These are phyloP conservation scores for Aphanomyces cochlioides DNA, from an alignment of 352 stramenopile species.

Conservation along the genomic window DNA sequence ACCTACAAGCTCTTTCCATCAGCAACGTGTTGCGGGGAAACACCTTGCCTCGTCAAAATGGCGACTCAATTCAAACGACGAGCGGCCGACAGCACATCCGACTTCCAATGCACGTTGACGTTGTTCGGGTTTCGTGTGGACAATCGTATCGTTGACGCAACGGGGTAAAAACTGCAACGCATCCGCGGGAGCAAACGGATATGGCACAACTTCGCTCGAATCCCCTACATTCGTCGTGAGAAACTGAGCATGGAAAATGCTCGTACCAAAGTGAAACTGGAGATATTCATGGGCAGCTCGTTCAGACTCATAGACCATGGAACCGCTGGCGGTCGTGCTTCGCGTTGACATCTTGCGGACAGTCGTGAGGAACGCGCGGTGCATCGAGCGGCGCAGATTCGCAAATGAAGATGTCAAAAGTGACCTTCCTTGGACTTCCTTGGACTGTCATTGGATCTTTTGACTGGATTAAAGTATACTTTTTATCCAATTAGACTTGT, in stretches of 20 bases:
- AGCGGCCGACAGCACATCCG: conserved; percentile 91
- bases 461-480: not conserved
- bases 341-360: conserved; percentile 34
- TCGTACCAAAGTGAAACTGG: conserved; percentile 86
- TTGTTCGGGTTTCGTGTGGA: conserved; percentile 40
- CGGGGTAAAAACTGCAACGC: conserved; percentile 84
- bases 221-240: conserved; percentile 40
- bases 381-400: not conserved
- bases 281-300: conserved; percentile 87
- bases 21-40: too few species aligned
- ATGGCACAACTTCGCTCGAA: conserved; percentile 60
- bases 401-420: not conserved
- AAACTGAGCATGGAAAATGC: not conserved
- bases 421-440: too few species aligned
- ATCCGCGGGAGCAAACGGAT: conserved; percentile 66
- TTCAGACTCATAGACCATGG: conserved; percentile 83
- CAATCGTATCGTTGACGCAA: conserved; percentile 68
- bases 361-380: not conserved
- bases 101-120: conserved; percentile 89
- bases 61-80: conserved; percentile 91
- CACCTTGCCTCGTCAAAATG: conserved; percentile 81
- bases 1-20: conserved; percentile 37
- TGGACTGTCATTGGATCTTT: too few species aligned
- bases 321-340: conserved; percentile 85
- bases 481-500: not conserved